A percentile compares a stretch with the other conserved stretches of the same genome.
These are phyloP conservation scores for Tulasnella sp. DNA, from an alignment of 768 basidiomycete genomes.

Conservation along the genomic window DNA sequence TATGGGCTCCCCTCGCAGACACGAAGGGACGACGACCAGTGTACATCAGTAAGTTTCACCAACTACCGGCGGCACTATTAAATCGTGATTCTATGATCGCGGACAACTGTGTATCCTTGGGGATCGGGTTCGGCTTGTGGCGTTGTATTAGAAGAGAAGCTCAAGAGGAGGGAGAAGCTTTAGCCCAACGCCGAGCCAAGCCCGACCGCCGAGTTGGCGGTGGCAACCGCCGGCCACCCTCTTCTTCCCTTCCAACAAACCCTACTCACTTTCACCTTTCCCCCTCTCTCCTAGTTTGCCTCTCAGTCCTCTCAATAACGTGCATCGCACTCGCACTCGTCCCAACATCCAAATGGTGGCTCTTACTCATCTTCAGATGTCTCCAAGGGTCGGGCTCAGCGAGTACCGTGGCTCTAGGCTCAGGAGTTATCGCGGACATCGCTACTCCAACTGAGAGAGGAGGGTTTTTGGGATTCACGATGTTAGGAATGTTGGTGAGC, in stretches of 20 bases:
- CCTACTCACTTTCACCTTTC: background rate
- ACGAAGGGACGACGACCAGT: constrained; percentile 55
- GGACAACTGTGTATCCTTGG: background rate
- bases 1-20: constrained; percentile 67
- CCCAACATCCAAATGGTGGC: constrained; percentile 60
- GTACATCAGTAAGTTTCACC: background rate
- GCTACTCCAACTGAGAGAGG: constrained; percentile 65
- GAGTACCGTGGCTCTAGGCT: constrained; percentile 67
- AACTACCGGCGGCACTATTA: background rate
- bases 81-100: background rate
- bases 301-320: constrained; percentile 53
- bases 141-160: background rate
- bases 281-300: constrained; percentile 39
- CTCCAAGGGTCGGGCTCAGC: constrained; percentile 73
- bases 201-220: too few species aligned
- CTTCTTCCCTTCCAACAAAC: too few species aligned
- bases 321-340: constrained; percentile 55
- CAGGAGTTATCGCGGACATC: constrained; percentile 74
- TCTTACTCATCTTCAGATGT: constrained; percentile 70
- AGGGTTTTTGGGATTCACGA: constrained; percentile 52
- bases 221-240: background rate
- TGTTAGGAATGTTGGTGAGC: background rate
- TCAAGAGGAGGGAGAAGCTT: background rate
- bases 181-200: background rate
- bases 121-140: background rate